Conservation (phyloP, 257 asterid species). For the Knoxia roxburghii region DNA sequence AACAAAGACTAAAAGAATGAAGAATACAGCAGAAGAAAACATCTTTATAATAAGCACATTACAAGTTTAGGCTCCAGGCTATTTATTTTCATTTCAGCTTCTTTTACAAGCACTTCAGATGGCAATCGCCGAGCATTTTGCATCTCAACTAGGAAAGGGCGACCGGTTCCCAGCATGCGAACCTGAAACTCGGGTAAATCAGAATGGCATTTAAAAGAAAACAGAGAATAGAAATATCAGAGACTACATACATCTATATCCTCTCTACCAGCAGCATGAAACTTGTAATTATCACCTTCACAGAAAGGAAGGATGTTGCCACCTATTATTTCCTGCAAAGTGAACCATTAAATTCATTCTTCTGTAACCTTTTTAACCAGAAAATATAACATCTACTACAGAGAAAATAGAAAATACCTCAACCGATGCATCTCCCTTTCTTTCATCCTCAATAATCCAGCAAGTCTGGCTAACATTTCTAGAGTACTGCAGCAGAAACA, state of each 20-base stretch:
- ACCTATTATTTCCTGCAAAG: slow-evolving; percentile 80
- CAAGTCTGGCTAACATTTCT: slow-evolving; percentile 94
- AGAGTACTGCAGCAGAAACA: slow-evolving; percentile 55
- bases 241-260: slow-evolving; percentile 75
- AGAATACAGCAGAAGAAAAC: slow-evolving; percentile 13
- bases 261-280: slow-evolving; percentile 99
- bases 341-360: slow-evolving; percentile 11
- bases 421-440: slow-evolving; percentile 96
- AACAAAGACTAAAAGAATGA: slow-evolving; percentile 14
- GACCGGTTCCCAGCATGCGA: slow-evolving; percentile 93
- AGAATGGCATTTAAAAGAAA: background rate
- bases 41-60: slow-evolving; percentile 25
- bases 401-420: slow-evolving; percentile 51
- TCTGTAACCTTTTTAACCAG: slow-evolving; percentile 12
- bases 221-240: slow-evolving; percentile 15
- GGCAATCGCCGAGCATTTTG: slow-evolving; percentile 75
- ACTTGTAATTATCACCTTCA: slow-evolving; percentile 78
- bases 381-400: slow-evolving; percentile 12
- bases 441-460: slow-evolving; percentile 94
- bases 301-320: slow-evolving; percentile 73
- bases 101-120: slow-evolving; percentile 57
- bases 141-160: slow-evolving; percentile 90
- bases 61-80: slow-evolving; percentile 59
- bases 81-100: slow-evolving; percentile 68
- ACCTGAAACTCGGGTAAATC: slow-evolving; percentile 41